Conservation (phyloP, 2,329 filamentous ascomycete genomes). For the Clonostachys byssicola region DNA sequence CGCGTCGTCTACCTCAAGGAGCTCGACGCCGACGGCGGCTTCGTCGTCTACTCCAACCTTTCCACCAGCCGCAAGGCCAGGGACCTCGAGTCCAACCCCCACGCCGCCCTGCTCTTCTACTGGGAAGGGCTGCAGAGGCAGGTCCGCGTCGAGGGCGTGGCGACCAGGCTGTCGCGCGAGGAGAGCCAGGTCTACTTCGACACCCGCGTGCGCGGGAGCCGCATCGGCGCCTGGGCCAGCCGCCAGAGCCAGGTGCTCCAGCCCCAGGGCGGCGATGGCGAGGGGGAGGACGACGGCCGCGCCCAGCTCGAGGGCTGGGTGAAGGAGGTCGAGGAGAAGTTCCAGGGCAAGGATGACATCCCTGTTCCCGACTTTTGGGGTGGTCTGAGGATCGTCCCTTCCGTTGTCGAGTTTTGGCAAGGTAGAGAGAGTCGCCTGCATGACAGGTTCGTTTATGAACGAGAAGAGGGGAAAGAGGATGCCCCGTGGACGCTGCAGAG, state of each 20-base stretch:
- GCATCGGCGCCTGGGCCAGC: conserved; percentile 92
- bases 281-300: conserved; percentile 53
- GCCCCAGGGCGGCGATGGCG: conserved; percentile 30
- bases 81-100: conserved; percentile 70
- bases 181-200: conserved; percentile 71
- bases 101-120: conserved; percentile 83
- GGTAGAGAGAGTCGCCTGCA: conserved; percentile 85
- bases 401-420: conserved; percentile 94
- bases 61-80: conserved; percentile 66
- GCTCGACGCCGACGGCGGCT: conserved; percentile 69
- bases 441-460: conserved; percentile 86
- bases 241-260: conserved; percentile 75
- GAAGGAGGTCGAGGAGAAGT: conserved; percentile 69
- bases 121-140: conserved; percentile 86
- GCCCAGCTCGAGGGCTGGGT: conserved; percentile 75
- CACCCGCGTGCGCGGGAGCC: conserved; percentile 69
- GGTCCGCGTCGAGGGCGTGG: conserved; percentile 79
- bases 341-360: conserved; percentile 72
- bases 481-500: conserved; percentile 62
- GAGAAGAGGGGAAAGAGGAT: conserved; percentile 37
- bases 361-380: conserved; percentile 95
- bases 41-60: conserved; percentile 93
- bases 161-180: conserved; percentile 60
- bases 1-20: conserved; percentile 95
- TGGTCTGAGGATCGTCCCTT: conserved; percentile 79